Evolutionary conservation across 345 rosid genomes (phyloP).

Genomic region (Garcia nutans): DNA sequence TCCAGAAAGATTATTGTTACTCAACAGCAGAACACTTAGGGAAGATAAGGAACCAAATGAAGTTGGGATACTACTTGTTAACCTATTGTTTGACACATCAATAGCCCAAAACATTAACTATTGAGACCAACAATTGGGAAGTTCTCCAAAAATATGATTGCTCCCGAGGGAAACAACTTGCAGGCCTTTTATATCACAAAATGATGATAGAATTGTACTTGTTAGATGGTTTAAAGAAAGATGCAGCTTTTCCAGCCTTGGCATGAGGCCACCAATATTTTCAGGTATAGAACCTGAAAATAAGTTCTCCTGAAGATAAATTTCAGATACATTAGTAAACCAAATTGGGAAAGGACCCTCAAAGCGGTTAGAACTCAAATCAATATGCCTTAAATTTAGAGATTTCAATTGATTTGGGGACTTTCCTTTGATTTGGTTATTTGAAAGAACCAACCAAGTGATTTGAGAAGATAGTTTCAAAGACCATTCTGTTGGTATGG

Average conservation of each 20-base stretch:
- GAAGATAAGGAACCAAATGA: slow-evolving; percentile 27
- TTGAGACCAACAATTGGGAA: slow-evolving; percentile 10
- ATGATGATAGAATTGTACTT: slow-evolving; percentile 26
- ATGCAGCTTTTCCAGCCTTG: slow-evolving; percentile 10
- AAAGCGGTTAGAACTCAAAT: slow-evolving; percentile 42
- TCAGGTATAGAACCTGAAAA: slow-evolving; percentile 41
- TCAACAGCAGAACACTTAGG: slow-evolving; percentile 29
- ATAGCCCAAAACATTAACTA: slow-evolving; percentile 8
- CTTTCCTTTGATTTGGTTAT: slow-evolving; percentile 23
- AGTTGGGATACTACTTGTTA: slow-evolving; percentile 45
- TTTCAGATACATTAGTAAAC: slow-evolving; percentile 40
- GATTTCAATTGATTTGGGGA: slow-evolving; percentile 13
- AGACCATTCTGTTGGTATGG: slow-evolving; percentile 23
- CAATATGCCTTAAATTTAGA: slow-evolving; percentile 11
- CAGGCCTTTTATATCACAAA: slow-evolving; percentile 1
- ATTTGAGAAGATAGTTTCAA: slow-evolving; percentile 13
- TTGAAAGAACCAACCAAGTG: slow-evolving; percentile 9
- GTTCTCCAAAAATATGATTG: neutral
- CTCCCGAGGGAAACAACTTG: slow-evolving; percentile 12
- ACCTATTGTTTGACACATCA: slow-evolving; percentile 45
- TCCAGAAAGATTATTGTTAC: slow-evolving; percentile 43
- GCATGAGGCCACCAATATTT: slow-evolving; percentile 12
- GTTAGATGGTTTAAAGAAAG: slow-evolving; percentile 24
- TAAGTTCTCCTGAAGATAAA: slow-evolving; percentile 46
- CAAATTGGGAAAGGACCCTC: slow-evolving; percentile 53